A percentile compares a stretch with the other conserved stretches of the same genome.
These are phyloP conservation scores for Wickerhamomyces kurtzmanii DNA, from an alignment of 805 yeast species.

Conservation along the genomic window DNA sequence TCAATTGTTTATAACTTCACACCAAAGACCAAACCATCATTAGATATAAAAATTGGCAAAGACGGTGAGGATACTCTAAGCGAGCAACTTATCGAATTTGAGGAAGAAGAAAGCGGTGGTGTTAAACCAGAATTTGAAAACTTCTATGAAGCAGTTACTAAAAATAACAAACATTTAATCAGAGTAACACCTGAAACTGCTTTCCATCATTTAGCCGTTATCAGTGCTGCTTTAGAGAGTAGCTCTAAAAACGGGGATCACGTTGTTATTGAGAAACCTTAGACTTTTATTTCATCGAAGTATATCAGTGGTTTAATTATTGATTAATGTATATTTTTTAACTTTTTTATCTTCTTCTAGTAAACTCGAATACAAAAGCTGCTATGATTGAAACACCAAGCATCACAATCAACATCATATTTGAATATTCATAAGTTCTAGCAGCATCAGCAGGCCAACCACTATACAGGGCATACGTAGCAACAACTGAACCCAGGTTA, in stretches of 20 bases:
- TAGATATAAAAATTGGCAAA: constrained; percentile 21
- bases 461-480: constrained; percentile 75
- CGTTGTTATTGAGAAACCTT: constrained; percentile 34
- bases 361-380: constrained; percentile 23
- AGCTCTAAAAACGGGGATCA: constrained; percentile 42
- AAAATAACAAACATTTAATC: constrained; percentile 50
- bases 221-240: constrained; percentile 78
- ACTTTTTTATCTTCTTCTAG: no score
- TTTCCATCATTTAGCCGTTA: constrained; percentile 87
- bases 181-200: constrained; percentile 64
- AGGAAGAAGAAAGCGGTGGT: constrained; percentile 42
- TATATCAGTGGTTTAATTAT: no score
- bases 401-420: constrained; percentile 78
- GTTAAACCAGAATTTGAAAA: constrained; percentile 43
- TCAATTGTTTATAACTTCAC: constrained; percentile 59
- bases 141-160: constrained; percentile 48
- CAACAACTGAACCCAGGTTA: constrained; percentile 75
- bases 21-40: constrained; percentile 25
- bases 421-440: constrained; percentile 55
- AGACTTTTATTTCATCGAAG: no score
- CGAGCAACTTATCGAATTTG: constrained; percentile 15
- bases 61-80: constrained; percentile 15
- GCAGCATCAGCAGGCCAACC: constrained; percentile 80
- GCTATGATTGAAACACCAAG: constrained; percentile 63
- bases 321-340: no score